Base-by-base conservation (phyloP, 176 grass and related monocot genomes). In the Lolium rigidum region DNA sequence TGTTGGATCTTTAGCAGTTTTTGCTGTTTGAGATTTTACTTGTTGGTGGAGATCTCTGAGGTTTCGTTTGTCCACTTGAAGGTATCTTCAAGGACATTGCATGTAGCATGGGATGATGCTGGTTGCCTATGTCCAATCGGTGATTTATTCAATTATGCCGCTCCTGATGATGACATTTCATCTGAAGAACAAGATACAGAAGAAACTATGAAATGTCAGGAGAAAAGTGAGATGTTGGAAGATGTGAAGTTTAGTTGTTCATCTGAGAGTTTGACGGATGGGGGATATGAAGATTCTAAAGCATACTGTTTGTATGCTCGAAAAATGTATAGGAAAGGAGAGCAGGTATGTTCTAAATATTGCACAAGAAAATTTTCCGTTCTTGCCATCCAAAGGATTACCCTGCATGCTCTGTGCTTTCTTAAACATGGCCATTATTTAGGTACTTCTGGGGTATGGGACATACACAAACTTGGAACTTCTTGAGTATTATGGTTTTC, bases 81-180 rank as follows among this genome's bases (percentile, higher is more conserved):
- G 94, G 85, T 95, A 59, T 98, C 92, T 61, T 98, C 97, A 78
- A 85, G 97, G 37, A 94, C 97, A 75, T 94, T 98, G 56, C 94
- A 98, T 92, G 82, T 98, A 91, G 50, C 92, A 68, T 95, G 97
- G 97, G 97, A 98, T 84, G 88, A 84, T 87, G 97, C 97, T 78
- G 90, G 94, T 75, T 95, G 97, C 82, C 78, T 98, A 78, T 98
- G 96, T 68, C 97, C 92, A 76, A 69, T 98, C 66, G 94, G 94
- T 79, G 97, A 98, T 87, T 94, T 98, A 79, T 98, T 98, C 51
- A 96, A 98, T 89, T 98, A 96, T 87, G 97, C 89, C 24, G 94
- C 92, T 76, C 97, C 97, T 85, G 78, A 89, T 63, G 87, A 84
- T 73, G 84, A 87, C 9, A 59, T 62, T 81, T 88, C 41, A 44